Percentiles rank a stretch among this genome's conserved stretches.
phyloP scores from a whole-genome alignment of 1,284 basidiomycete genomes.

The Tetrapyrgos nigripes region DNA sequence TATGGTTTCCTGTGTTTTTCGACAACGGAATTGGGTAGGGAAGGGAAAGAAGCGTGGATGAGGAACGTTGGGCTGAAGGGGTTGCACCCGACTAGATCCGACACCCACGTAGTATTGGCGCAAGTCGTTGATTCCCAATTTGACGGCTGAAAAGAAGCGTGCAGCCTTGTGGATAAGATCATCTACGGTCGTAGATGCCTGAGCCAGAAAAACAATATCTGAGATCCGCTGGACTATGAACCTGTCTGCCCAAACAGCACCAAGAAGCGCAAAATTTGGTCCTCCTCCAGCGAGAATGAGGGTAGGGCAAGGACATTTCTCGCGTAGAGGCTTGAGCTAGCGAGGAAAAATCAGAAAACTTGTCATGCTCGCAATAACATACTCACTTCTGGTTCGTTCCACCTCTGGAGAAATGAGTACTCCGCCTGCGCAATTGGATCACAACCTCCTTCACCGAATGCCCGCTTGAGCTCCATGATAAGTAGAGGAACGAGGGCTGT shows the following conservation, averaged over 20 bases:
- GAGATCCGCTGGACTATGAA: conserved; percentile 36
- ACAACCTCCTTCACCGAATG: not conserved
- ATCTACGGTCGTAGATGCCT: conserved; percentile 14
- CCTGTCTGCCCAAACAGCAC: no score
- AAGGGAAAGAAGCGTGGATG: no score
- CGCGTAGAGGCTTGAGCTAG: no score
- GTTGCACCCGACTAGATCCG: no score
- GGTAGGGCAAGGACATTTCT: no score
- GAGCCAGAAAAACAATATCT: conserved; percentile 28
- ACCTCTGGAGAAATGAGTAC: not conserved
- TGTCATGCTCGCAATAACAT: not conserved
- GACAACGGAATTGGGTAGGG: not conserved
- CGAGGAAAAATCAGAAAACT: not conserved
- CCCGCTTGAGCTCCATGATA: no score
- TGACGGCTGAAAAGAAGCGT: no score
- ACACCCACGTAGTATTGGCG: not conserved
- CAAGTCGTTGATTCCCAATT: not conserved
- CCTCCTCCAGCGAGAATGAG: no score
- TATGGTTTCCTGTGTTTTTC: not conserved
- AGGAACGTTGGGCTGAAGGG: not conserved
- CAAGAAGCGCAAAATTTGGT: no score
- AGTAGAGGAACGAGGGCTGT: no score
- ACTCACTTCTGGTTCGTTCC: not conserved
- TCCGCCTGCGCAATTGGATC: not conserved
- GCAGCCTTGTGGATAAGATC: no score